Conservation (phyloP, 208 protist species). For the Leishmania tarentolae region DNA sequence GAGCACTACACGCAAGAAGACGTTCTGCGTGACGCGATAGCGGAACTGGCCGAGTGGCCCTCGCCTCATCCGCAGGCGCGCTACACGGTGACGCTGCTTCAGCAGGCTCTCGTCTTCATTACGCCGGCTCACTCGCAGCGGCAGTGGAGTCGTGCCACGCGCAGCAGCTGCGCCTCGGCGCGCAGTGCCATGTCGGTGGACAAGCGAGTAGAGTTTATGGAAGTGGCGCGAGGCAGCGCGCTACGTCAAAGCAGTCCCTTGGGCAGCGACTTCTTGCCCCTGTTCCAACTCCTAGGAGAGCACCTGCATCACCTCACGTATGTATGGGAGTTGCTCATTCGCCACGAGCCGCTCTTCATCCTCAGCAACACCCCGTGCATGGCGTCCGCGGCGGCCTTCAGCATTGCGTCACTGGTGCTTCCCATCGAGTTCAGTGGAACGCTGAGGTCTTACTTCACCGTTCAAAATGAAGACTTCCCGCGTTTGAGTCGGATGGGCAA, state of each 20-base stretch:
- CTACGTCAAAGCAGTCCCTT: slow-evolving; percentile 27
- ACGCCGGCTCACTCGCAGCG: slow-evolving; percentile 56
- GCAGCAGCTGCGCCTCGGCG: slow-evolving; percentile 26
- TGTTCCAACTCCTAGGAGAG: slow-evolving; percentile 68
- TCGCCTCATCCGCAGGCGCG: slow-evolving; percentile 75
- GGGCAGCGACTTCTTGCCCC: slow-evolving; percentile 56
- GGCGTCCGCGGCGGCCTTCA: slow-evolving; percentile 66
- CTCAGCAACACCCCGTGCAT: slow-evolving; percentile 80
- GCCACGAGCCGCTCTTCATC: slow-evolving; percentile 80
- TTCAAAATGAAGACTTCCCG: slow-evolving; percentile 74
- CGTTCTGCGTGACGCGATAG: slow-evolving; percentile 65
- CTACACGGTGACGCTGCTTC: slow-evolving; percentile 73
- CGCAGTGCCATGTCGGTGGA: slow-evolving; percentile 28
- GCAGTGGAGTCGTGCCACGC: slow-evolving; percentile 23
- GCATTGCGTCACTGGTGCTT: slow-evolving; percentile 70
- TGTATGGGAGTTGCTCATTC: slow-evolving; percentile 84
- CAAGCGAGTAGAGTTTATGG: slow-evolving; percentile 22
- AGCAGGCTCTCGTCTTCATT: slow-evolving; percentile 72
- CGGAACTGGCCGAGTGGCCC: slow-evolving; percentile 76
- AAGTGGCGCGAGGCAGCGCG: slow-evolving; percentile 20
- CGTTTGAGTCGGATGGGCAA: slow-evolving; percentile 71
- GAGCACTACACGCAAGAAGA: slow-evolving; percentile 71
- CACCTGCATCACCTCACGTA: slow-evolving; percentile 79
- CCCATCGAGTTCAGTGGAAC: slow-evolving; percentile 75
- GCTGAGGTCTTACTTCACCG: slow-evolving; percentile 81